Percentiles rank a stretch among this genome's conserved stretches.
Evolutionary conservation across 371 early-diverging fungal genomes (phyloP).

Genomic region (Mortierella sp.): DNA sequence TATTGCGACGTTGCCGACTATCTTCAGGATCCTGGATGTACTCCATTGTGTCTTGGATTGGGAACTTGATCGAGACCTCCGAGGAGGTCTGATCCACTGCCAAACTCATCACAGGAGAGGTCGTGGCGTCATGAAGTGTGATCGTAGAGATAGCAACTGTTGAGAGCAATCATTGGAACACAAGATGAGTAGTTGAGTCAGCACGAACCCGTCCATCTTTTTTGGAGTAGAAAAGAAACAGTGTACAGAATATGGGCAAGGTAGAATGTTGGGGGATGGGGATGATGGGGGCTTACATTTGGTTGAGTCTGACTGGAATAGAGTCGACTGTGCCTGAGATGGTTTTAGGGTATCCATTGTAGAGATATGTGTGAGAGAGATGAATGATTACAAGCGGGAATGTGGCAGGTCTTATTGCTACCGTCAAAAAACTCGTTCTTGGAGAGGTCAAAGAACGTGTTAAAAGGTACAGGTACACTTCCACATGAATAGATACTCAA

Average conservation of each 20-base stretch:
- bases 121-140: slow-evolving; percentile 15
- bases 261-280: background rate
- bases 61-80: slow-evolving; percentile 8
- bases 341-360: slow-evolving; percentile 5
- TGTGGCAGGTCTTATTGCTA: background rate
- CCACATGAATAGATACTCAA: background rate
- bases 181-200: background rate
- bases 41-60: slow-evolving; percentile 10
- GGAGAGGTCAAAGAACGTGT: no score
- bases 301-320: slow-evolving; percentile 17
- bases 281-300: slow-evolving; percentile 17
- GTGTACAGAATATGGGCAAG: background rate
- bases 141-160: slow-evolving; percentile 31
- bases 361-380: background rate
- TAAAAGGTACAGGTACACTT: background rate
- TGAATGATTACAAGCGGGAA: background rate
- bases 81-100: slow-evolving; percentile 9
- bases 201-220: no score
- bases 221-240: background rate
- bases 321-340: slow-evolving; percentile 5
- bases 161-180: background rate
- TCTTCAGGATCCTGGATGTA: slow-evolving; percentile 25
- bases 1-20: background rate
- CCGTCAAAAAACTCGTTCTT: background rate
- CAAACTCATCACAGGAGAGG: slow-evolving; percentile 15